phyloP scores from a whole-genome alignment of 2,329 filamentous ascomycete genomes.

The Aspergillus luchuensis region DNA sequence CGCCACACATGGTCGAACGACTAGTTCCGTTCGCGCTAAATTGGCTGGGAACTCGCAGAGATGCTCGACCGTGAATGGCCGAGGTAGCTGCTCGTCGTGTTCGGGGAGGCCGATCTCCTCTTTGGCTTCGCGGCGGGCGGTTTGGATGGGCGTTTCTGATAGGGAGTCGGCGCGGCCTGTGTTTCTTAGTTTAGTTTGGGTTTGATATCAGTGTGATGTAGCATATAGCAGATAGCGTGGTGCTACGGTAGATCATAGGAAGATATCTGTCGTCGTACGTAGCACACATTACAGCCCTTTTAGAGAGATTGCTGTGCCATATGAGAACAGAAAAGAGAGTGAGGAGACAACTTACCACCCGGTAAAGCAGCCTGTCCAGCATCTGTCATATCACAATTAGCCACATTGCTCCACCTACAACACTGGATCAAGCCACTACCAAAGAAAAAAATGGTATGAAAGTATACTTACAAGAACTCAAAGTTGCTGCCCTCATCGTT shows the following conservation, averaged over 20 bases:
- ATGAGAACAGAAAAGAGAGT: background rate
- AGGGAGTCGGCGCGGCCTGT: conserved; percentile 55
- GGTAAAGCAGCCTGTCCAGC: conserved; percentile 88
- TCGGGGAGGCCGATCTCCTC: conserved; percentile 88
- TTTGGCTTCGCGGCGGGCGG: conserved; percentile 83
- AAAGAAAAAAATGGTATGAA: background rate
- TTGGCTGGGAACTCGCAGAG: conserved; percentile 80
- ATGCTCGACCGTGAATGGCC: conserved; percentile 81
- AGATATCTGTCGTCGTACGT: background rate
- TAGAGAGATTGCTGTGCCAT: no score
- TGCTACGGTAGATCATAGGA: no score
- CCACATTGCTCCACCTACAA: background rate
- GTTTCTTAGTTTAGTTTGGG: no score
- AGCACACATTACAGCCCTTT: background rate
- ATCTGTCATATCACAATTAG: conserved; percentile 35
- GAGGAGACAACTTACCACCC: conserved; percentile 64
- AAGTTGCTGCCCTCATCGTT: conserved; percentile 61
- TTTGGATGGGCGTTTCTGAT: conserved; percentile 67
- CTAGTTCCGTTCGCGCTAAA: conserved; percentile 71
- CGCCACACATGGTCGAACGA: conserved; percentile 74
- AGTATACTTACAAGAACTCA: conserved; percentile 58
- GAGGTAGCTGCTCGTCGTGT: conserved; percentile 69
- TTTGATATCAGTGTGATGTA: background rate
- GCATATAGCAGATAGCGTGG: no score
- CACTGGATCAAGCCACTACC: background rate